Evolutionary conservation across 306 rosid genomes (phyloP).

Genomic region (Canavalia ensiformis): DNA sequence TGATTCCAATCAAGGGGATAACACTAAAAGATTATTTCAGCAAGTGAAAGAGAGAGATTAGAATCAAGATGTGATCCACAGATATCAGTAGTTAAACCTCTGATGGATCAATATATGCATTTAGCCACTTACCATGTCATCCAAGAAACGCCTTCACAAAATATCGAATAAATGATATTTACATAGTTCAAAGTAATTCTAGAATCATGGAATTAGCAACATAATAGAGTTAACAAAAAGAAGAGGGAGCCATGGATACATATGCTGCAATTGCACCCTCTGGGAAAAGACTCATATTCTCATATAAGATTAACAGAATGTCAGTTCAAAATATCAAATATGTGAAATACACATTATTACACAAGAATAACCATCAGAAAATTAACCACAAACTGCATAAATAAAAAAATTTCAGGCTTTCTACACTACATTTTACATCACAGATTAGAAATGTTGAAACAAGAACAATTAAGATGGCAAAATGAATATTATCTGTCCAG

Average conservation of each 20-base stretch:
- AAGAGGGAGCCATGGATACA: conserved; percentile 24
- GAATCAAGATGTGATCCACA: conserved; percentile 29
- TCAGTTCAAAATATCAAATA: neutral
- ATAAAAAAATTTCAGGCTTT: neutral
- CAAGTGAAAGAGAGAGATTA: conserved; percentile 27
- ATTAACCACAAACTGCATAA: conserved; percentile 1
- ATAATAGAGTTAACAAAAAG: neutral
- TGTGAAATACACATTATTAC: conserved; percentile 30
- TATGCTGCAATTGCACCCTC: neutral
- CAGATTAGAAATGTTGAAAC: conserved; percentile 25
- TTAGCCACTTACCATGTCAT: conserved; percentile 28
- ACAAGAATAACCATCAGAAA: conserved; percentile 30
- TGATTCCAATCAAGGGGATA: conserved; percentile 36
- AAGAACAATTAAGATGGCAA: conserved; percentile 31
- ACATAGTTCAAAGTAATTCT: conserved; percentile 16
- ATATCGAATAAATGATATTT: conserved; percentile 7
- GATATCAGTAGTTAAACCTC: neutral
- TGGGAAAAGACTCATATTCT: neutral
- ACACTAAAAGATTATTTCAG: conserved; percentile 15
- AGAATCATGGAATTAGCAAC: conserved; percentile 15
- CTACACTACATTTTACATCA: neutral
- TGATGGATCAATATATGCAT: conserved; percentile 31
- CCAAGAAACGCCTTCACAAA: conserved; percentile 38
- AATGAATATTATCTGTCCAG: conserved; percentile 34
- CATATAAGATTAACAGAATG: too few species aligned